Conservation (phyloP, 352 stramenopile species). For the Globisporangium orthogonon region DNA sequence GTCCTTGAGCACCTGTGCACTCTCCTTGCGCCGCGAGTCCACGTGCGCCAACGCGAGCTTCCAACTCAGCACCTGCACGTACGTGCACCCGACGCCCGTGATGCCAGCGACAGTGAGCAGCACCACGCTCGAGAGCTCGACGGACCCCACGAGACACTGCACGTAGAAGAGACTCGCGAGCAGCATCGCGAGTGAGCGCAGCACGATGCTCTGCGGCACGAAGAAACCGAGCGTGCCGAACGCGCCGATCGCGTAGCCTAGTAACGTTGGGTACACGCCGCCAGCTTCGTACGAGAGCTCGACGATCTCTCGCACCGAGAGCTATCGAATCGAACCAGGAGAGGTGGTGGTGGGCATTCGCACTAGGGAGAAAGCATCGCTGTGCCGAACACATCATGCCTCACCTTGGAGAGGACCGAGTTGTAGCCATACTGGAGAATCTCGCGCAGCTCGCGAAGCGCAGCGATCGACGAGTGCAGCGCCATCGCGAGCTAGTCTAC, state of each 20-base stretch:
- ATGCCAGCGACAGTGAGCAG: conserved; percentile 33
- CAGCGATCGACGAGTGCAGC: conserved; percentile 4
- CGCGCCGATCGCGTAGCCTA: conserved; percentile 46
- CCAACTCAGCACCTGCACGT: conserved; percentile 47
- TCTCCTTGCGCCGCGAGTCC: conserved; percentile 13
- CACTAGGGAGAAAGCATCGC: not conserved
- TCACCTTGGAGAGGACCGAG: conserved; percentile 9
- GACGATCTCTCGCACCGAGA: conserved; percentile 35
- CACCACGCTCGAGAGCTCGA: conserved; percentile 19
- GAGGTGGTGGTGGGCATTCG: not conserved
- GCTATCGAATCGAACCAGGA: conserved; percentile 12
- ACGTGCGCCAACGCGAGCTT: conserved; percentile 45
- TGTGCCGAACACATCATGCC: not conserved
- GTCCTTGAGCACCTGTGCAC: conserved; percentile 14
- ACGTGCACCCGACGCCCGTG: conserved; percentile 47
- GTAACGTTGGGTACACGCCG: conserved; percentile 47
- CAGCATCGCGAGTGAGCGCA: conserved; percentile 15
- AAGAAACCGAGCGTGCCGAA: conserved; percentile 31
- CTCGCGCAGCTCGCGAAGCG: conserved; percentile 9
- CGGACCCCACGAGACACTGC: conserved; percentile 16
- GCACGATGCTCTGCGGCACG: conserved; percentile 12
- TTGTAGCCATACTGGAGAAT: conserved; percentile 9
- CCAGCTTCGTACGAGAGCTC: conserved; percentile 46
- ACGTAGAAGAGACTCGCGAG: conserved; percentile 21
- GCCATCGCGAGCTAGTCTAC: not conserved